Evolutionary conservation across 176 grass and related monocot species (phyloP).

Genomic region (Pontederia paniculata): DNA sequence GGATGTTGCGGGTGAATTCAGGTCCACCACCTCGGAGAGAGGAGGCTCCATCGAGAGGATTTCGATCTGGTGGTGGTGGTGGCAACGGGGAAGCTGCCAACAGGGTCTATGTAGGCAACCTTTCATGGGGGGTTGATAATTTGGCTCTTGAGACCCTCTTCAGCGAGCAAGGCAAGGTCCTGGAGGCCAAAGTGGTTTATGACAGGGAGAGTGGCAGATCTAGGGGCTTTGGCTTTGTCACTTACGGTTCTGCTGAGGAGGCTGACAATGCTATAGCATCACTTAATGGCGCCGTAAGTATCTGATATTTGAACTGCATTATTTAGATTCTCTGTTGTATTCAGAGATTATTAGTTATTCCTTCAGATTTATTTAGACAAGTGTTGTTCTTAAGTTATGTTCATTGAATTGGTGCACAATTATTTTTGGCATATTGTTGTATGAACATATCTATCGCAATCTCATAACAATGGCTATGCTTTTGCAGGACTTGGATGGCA

Average conservation of each 20-base stretch:
- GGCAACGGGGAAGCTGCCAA: slow-evolving; percentile 30
- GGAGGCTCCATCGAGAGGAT: slow-evolving; percentile 36
- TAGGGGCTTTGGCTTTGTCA: slow-evolving; percentile 18
- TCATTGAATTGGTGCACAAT: neutral
- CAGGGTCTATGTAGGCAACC: slow-evolving; percentile 25
- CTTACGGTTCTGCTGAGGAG: neutral
- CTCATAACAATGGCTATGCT: neutral
- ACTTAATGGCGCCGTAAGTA: slow-evolving; percentile 11
- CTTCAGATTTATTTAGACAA: too few relatives aligned
- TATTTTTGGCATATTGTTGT: neutral
- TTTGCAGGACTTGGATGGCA: slow-evolving; percentile 17
- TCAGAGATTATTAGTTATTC: too few relatives aligned
- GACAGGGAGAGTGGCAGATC: slow-evolving; percentile 21
- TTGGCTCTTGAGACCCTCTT: slow-evolving; percentile 8
- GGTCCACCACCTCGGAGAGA: slow-evolving; percentile 70
- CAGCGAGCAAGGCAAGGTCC: slow-evolving; percentile 15
- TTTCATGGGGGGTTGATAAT: slow-evolving; percentile 17
- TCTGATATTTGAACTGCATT: neutral
- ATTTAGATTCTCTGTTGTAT: neutral
- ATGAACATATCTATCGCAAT: too few relatives aligned
- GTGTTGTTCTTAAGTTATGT: too few relatives aligned
- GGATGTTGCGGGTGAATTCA: slow-evolving; percentile 58
- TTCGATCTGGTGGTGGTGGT: slow-evolving; percentile 26
- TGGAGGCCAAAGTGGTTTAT: slow-evolving; percentile 12
- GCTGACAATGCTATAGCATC: slow-evolving; percentile 11